A percentile compares a stretch with the other conserved stretches of the same genome.
These are phyloP conservation scores for Paracorniculantispora psalliotae DNA, from an alignment of 2,329 filamentous ascomycete species.

Conservation along the genomic window DNA sequence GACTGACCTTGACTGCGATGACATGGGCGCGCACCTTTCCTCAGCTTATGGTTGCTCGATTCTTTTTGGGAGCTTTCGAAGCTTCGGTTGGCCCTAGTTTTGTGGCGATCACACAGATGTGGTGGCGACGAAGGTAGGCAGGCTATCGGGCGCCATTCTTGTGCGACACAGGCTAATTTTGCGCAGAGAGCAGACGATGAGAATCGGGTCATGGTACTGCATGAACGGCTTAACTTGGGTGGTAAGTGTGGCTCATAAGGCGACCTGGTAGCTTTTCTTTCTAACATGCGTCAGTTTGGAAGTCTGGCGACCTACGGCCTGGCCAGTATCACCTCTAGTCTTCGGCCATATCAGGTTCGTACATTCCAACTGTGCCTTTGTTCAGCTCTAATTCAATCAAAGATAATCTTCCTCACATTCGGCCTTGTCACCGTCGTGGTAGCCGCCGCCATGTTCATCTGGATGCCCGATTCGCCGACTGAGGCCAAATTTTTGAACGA, in stretches of 20 bases:
- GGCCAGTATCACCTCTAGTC: slow-evolving; percentile 47
- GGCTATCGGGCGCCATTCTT: background rate
- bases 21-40: slow-evolving; percentile 46
- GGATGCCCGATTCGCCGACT: slow-evolving; percentile 46
- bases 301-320: slow-evolving; percentile 54
- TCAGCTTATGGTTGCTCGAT: slow-evolving; percentile 45
- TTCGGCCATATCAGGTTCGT: slow-evolving; percentile 44
- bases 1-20: slow-evolving; percentile 46
- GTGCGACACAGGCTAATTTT: background rate
- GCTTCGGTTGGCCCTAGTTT: slow-evolving; percentile 44
- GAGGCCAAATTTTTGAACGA: slow-evolving; percentile 47
- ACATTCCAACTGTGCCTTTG: background rate
- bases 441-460: slow-evolving; percentile 38
- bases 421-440: slow-evolving; percentile 46
- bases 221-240: slow-evolving; percentile 58
- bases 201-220: slow-evolving; percentile 54
- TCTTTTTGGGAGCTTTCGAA: slow-evolving; percentile 56
- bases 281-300: slow-evolving; percentile 34
- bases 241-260: too few species aligned
- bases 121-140: slow-evolving; percentile 47
- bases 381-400: background rate
- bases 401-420: slow-evolving; percentile 52
- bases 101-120: slow-evolving; percentile 55
- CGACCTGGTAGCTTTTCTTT: too few species aligned
- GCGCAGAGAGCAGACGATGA: slow-evolving; percentile 48